phyloP scores from a whole-genome alignment of 306 rosid species.

The Acacia confusa region DNA sequence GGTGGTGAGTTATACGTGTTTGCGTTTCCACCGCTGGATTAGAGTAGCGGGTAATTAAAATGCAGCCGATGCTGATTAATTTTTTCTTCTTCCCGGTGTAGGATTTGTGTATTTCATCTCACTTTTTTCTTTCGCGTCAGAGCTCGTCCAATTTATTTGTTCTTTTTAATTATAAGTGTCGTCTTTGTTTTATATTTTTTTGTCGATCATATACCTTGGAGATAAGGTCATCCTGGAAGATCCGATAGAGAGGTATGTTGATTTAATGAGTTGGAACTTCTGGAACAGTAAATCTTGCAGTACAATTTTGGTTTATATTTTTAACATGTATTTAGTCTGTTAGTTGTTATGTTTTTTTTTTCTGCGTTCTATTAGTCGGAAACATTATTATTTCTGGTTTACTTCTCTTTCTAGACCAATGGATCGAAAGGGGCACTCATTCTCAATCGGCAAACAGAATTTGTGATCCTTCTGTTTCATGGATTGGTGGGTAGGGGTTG shows the following conservation, averaged over 20 bases:
- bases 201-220: slow-evolving; percentile 73
- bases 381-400: not conserved
- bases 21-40: not conserved
- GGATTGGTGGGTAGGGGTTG: not conserved
- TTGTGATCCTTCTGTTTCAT: not conserved
- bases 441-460: not conserved
- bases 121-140: not conserved
- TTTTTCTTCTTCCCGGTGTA: not conserved
- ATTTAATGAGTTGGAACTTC: slow-evolving; percentile 9
- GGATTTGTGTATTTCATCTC: not conserved
- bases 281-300: slow-evolving; percentile 3
- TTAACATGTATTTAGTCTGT: not conserved
- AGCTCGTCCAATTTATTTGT: slow-evolving; percentile 3
- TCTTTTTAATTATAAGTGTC: not conserved
- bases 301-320: not conserved
- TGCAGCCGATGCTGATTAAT: not conserved
- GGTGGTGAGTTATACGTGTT: not conserved
- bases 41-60: not conserved
- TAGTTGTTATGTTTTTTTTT: slow-evolving; percentile 16
- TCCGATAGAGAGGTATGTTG: slow-evolving; percentile 80
- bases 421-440: slow-evolving; percentile 1
- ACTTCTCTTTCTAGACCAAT: not conserved
- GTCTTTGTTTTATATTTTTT: slow-evolving; percentile 28
- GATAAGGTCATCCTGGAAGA: slow-evolving; percentile 91
- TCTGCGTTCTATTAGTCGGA: not conserved